A percentile compares a stretch with the other conserved stretches of the same genome.
Evolutionary conservation across 2,329 filamentous ascomycete species (phyloP).

Genomic region (Ophiostoma pallidulum): DNA sequence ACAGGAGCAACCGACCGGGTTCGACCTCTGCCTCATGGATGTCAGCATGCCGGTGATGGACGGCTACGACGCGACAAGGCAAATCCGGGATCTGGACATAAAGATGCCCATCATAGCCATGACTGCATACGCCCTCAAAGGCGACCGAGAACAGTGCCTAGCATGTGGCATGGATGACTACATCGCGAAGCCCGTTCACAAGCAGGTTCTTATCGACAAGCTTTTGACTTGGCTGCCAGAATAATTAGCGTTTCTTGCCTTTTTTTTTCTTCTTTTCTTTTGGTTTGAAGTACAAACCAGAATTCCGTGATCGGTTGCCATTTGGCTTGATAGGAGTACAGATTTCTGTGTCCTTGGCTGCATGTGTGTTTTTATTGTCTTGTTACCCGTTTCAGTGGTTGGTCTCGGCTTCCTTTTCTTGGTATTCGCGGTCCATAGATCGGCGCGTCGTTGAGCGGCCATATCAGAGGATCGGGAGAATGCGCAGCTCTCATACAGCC

Average conservation of each 20-base stretch:
- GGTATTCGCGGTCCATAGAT: too few species aligned
- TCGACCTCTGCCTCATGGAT: slow-evolving; percentile 47
- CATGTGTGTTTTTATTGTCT: too few species aligned
- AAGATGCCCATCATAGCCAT: slow-evolving; percentile 34
- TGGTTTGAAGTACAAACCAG: too few species aligned
- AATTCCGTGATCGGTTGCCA: too few species aligned
- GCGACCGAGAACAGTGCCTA: slow-evolving; percentile 43
- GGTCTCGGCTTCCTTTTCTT: too few species aligned
- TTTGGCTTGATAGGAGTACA: too few species aligned
- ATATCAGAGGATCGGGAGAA: too few species aligned
- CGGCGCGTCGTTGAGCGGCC: too few species aligned
- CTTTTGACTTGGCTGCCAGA: slow-evolving; percentile 12
- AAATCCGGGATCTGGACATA: slow-evolving; percentile 33
- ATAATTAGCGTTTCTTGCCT: too few species aligned
- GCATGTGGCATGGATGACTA: slow-evolving; percentile 48
- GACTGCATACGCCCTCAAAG: slow-evolving; percentile 47
- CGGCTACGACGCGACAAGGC: slow-evolving; percentile 39
- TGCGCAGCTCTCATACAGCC: too few species aligned
- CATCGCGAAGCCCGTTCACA: slow-evolving; percentile 30
- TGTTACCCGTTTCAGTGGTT: too few species aligned
- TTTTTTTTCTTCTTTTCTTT: background rate
- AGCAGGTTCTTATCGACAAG: slow-evolving; percentile 15
- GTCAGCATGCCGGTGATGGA: slow-evolving; percentile 52
- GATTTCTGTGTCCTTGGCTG: too few species aligned
- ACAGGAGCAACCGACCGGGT: slow-evolving; percentile 30